Evolutionary conservation across 1,284 basidiomycete genomes (phyloP).

Genomic region (Violaceomyces palustris): DNA sequence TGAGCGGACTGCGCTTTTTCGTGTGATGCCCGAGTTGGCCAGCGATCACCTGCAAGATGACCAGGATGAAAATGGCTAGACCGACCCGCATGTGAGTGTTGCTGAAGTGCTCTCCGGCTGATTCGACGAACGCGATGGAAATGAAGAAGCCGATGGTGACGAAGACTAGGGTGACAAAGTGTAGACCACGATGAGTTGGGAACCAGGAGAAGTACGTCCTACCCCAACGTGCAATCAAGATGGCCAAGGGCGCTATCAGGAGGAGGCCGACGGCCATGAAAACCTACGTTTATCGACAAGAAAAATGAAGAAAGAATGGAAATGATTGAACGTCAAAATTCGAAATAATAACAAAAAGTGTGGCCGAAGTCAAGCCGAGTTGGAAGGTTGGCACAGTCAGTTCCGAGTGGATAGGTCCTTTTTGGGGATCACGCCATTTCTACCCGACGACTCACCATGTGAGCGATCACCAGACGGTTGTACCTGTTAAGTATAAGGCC

Average conservation of each 20-base stretch:
- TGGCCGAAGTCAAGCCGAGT: too few relatives aligned
- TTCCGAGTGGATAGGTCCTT: too few relatives aligned
- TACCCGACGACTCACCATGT: too few relatives aligned
- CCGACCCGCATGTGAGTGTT: constrained; percentile 58
- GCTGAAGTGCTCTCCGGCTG: constrained; percentile 10
- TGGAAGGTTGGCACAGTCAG: too few relatives aligned
- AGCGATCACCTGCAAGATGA: constrained; percentile 60
- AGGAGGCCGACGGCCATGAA: constrained; percentile 58
- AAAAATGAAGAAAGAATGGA: too few relatives aligned
- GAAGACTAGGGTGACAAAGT: constrained; percentile 57
- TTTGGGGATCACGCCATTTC: too few relatives aligned
- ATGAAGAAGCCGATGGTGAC: constrained; percentile 62
- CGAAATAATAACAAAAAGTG: too few relatives aligned
- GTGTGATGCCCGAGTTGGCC: constrained; percentile 61
- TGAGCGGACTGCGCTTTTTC: constrained; percentile 18
- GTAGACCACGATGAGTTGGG: constrained; percentile 58
- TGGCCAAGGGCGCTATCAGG: constrained; percentile 61
- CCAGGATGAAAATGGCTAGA: constrained; percentile 62
- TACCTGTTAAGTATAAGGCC: constrained; percentile 9
- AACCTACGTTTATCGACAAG: too few relatives aligned
- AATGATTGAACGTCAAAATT: too few relatives aligned
- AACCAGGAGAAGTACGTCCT: constrained; percentile 65
- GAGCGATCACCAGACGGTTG: constrained; percentile 27
- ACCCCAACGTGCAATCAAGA: constrained; percentile 61
- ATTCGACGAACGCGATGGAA: constrained; percentile 45